These are phyloP conservation scores for Nakazawaea ambrosiae DNA, from an alignment of 805 yeast genomes.

Conservation along the genomic window DNA sequence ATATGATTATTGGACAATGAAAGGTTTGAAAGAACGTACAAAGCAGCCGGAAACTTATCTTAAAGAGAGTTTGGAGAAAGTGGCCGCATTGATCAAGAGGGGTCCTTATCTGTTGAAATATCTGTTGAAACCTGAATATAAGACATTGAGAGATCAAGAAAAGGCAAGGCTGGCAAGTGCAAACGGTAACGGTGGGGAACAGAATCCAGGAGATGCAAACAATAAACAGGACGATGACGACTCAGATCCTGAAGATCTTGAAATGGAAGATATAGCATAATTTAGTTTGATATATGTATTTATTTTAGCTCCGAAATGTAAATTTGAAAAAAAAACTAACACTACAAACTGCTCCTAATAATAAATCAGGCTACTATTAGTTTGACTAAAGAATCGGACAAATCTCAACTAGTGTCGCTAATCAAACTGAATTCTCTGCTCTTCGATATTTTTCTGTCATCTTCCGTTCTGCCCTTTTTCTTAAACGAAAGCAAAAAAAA, in stretches of 20 bases:
- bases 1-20: conserved; percentile 94
- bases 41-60: conserved; percentile 90
- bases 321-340: no score
- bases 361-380: no score
- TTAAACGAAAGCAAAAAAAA: no score
- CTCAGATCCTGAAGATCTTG: conserved; percentile 62
- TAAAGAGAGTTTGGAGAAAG: conserved; percentile 83
- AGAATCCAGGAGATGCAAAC: conserved; percentile 34
- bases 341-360: no score
- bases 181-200: conserved; percentile 36
- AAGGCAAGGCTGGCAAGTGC: conserved; percentile 36
- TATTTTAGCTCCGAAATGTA: no score
- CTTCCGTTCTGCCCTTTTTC: no score
- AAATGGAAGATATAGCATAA: conserved; percentile 68
- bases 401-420: no score
- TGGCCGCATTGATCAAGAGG: conserved; percentile 83
- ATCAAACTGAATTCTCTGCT: no score
- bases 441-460: no score
- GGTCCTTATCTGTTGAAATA: conserved; percentile 96
- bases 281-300: not conserved
- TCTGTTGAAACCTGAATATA: conserved; percentile 84
- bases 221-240: conserved; percentile 42
- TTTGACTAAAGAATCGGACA: no score
- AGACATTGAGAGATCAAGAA: conserved; percentile 69
- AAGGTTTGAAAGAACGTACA: conserved; percentile 88